These are phyloP conservation scores for Prinsepia uniflora DNA, from an alignment of 306 rosid genomes.

Conservation along the genomic window DNA sequence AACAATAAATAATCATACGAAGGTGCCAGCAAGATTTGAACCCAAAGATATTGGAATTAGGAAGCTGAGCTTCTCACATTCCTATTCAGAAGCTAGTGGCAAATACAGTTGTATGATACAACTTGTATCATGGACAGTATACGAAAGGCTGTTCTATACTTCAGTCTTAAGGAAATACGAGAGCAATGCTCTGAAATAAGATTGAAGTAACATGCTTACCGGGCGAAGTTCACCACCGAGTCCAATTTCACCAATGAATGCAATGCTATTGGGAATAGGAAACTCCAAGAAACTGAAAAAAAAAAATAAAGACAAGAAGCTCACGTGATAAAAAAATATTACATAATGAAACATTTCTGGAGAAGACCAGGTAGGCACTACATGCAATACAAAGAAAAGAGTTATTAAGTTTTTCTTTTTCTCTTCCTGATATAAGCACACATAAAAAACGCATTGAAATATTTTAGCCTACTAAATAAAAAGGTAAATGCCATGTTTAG, in stretches of 20 bases:
- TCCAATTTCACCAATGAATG: conserved; percentile 94
- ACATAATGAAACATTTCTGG: neutral
- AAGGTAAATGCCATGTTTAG: neutral
- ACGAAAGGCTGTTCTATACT: conserved; percentile 2
- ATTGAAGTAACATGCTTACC: conserved; percentile 44
- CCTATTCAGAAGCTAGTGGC: neutral
- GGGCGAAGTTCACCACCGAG: conserved; percentile 89
- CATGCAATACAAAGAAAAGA: neutral
- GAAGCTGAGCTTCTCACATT: neutral
- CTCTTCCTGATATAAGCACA: neutral
- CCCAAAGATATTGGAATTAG: neutral
- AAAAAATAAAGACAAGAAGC: neutral
- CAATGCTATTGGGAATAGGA: conserved; percentile 69
- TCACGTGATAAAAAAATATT: neutral
- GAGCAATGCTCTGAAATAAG: conserved; percentile 6
- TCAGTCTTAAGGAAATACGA: conserved; percentile 4
- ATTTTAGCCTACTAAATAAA: neutral
- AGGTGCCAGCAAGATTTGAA: neutral
- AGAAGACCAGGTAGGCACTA: neutral
- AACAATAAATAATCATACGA: neutral
- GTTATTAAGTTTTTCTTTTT: neutral
- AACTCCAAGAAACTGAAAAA: conserved; percentile 76
- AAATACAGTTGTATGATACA: neutral
- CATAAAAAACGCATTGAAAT: neutral
- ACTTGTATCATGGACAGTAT: neutral